phyloP scores from a whole-genome alignment of 352 stramenopile genomes.

The Hyaloperonospora brassicae region DNA sequence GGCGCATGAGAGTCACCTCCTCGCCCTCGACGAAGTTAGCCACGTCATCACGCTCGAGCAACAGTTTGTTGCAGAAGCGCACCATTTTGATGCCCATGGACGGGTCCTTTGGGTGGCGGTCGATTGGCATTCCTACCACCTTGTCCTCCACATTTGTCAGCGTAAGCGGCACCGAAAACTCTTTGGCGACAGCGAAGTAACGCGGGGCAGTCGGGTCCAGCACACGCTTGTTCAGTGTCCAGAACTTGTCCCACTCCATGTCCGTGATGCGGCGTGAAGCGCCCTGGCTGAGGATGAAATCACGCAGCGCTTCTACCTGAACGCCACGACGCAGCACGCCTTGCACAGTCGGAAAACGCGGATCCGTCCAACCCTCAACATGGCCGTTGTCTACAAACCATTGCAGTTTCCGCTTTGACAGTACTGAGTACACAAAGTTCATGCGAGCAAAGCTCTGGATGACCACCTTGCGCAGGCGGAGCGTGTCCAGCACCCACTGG shows the following conservation, averaged over 20 bases:
- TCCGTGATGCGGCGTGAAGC: slow-evolving; percentile 94
- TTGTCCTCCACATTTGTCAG: slow-evolving; percentile 71
- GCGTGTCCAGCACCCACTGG: slow-evolving; percentile 87
- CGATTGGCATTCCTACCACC: slow-evolving; percentile 54
- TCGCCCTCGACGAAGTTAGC: slow-evolving; percentile 91
- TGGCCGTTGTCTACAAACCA: slow-evolving; percentile 98
- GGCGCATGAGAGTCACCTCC: slow-evolving; percentile 96
- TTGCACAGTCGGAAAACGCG: slow-evolving; percentile 97
- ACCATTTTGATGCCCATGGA: slow-evolving; percentile 80
- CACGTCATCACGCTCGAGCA: slow-evolving; percentile 94
- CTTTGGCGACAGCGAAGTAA: slow-evolving; percentile 95
- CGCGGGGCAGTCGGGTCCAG: slow-evolving; percentile 92
- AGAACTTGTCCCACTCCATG: slow-evolving; percentile 99
- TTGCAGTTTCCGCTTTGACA: slow-evolving; percentile 98
- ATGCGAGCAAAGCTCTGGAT: slow-evolving; percentile 96
- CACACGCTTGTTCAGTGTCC: slow-evolving; percentile 98
- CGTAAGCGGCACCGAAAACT: slow-evolving; percentile 79
- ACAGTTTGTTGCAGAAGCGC: slow-evolving; percentile 82
- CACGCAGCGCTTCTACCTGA: slow-evolving; percentile 89
- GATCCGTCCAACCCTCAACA: slow-evolving; percentile 97
- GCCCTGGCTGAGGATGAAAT: slow-evolving; percentile 97
- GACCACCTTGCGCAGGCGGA: slow-evolving; percentile 78
- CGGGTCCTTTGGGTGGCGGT: slow-evolving; percentile 76
- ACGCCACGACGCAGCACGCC: slow-evolving; percentile 94
- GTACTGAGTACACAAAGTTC: slow-evolving; percentile 99